Conservation (phyloP, 225 moss, liverwort and hornwort species). For the Marchantia paleacea region DNA sequence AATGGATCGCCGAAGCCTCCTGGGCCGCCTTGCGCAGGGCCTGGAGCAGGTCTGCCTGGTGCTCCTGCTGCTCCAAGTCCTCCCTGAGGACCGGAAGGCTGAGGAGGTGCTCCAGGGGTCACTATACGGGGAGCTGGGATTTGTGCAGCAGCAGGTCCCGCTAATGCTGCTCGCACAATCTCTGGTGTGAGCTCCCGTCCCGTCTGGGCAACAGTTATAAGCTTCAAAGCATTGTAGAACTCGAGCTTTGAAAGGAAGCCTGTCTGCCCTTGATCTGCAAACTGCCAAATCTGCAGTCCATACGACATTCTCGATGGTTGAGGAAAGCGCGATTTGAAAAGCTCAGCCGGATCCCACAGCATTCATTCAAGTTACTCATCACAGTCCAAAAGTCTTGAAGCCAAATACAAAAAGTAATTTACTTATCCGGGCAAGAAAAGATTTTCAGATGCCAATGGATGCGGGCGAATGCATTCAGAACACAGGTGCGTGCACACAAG, state of each 20-base stretch:
- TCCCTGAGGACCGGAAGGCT: slow-evolving; percentile 35
- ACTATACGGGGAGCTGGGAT: slow-evolving; percentile 91
- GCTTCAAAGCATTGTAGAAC: slow-evolving; percentile 93
- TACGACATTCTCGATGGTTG: slow-evolving; percentile 9
- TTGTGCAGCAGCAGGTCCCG: slow-evolving; percentile 86
- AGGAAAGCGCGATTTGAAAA: background rate
- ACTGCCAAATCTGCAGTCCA: slow-evolving; percentile 89
- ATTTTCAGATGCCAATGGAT: slow-evolving; percentile 10
- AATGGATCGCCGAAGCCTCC: slow-evolving; percentile 33
- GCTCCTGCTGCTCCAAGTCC: slow-evolving; percentile 34
- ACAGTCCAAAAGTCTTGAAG: background rate
- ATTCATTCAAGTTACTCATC: background rate
- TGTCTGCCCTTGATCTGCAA: slow-evolving; percentile 74
- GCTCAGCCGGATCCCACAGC: background rate
- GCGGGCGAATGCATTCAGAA: background rate
- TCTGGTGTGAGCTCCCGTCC: slow-evolving; percentile 93
- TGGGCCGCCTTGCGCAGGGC: slow-evolving; percentile 14
- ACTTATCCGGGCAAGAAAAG: too few species aligned
- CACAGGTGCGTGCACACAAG: too few species aligned
- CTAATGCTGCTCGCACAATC: slow-evolving; percentile 84
- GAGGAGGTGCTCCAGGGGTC: slow-evolving; percentile 49
- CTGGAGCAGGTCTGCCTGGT: slow-evolving; percentile 11
- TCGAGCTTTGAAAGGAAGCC: slow-evolving; percentile 81
- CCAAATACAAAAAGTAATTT: too few species aligned
- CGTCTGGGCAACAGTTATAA: slow-evolving; percentile 93